Evolutionary conservation across 208 protist genomes (phyloP), one percentile per base, ranked within the genome.

Genomic region (Leishmania aethiopica): DNA sequence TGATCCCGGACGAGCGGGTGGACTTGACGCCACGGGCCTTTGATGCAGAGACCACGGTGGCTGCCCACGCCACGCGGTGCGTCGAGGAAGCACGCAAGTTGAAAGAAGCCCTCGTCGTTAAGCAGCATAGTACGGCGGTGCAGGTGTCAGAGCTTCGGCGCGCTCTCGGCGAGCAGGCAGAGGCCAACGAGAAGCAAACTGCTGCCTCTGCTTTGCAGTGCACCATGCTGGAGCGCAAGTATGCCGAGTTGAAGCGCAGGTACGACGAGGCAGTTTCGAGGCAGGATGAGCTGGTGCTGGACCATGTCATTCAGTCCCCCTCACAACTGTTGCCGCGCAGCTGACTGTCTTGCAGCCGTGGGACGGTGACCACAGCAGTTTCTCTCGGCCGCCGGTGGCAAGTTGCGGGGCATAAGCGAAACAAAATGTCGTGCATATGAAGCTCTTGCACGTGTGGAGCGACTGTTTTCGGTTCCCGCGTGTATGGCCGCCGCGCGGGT

Each of bases 91-190:
- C 75, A 15, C 69, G 71, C 55, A 82, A 77, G 47, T 59, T 86
- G 6, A 86, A 86, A 37, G 83, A 75, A 53, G 75, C 69, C 13
- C 51, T 86, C 15, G 17, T 51, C 7, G 83, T 86, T 22, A 45
- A 75, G 40, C 78, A 83, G 75, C 37, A 83, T 57, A 86, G 83
- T 75, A 66, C 1, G 28, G 75, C 19, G 3, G 22, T n/a, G 32
- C 75, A 82, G 55, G 64, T 86, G 59, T 55, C 73, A 32, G 83
- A 82, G 64, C 66, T 86, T 66, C 73, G 40, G n/a, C 78, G 83
- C 17, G 83, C 83, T 19, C 64, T 86, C 19, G 66, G 67, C 10
- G 83, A 83, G 35, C 83, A 86, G 59, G 55, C 76, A 3, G 78
- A 67, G 35, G 67, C 49, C 4, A 53, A 53, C n/a, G 75, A 66